These are phyloP conservation scores for Debaryomyces prosopidis DNA, from an alignment of 805 yeast species.

Conservation along the genomic window DNA sequence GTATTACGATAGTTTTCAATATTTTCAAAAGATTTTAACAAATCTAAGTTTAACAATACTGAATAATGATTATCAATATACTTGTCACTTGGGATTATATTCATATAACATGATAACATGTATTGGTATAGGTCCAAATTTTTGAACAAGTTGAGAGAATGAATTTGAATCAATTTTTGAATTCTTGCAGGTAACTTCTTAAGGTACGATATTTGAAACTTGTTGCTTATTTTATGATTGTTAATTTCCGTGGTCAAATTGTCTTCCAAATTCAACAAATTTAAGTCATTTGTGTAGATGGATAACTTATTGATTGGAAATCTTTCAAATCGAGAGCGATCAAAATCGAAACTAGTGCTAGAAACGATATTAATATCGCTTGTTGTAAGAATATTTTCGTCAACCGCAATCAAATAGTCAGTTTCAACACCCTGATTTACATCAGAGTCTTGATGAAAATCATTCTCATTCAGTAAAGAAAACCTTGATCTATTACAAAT, in stretches of 20 bases:
- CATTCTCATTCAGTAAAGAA: slow-evolving; percentile 25
- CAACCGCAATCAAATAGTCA: slow-evolving; percentile 33
- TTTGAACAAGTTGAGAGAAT: slow-evolving; percentile 34
- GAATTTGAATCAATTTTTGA: slow-evolving; percentile 32
- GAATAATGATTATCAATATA: slow-evolving; percentile 38
- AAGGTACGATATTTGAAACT: slow-evolving; percentile 22
- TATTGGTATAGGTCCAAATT: slow-evolving; percentile 35
- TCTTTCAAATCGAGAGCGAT: slow-evolving; percentile 16
- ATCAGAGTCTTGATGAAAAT: slow-evolving; percentile 13
- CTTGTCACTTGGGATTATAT: slow-evolving; percentile 27
- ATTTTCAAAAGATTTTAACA: slow-evolving; percentile 39
- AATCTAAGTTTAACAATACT: slow-evolving; percentile 33
- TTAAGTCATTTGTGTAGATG: slow-evolving; percentile 39
- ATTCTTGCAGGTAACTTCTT: slow-evolving; percentile 34
- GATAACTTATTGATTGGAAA: slow-evolving; percentile 37
- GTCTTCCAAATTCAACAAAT: slow-evolving; percentile 33
- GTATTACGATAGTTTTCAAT: slow-evolving; percentile 31
- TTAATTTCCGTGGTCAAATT: slow-evolving; percentile 28
- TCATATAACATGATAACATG: slow-evolving; percentile 41
- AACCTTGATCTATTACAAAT: slow-evolving; percentile 30
- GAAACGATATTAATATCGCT: slow-evolving; percentile 12
- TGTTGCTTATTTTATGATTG: slow-evolving; percentile 21
- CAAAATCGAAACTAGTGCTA: slow-evolving; percentile 12
- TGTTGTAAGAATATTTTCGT: slow-evolving; percentile 35
- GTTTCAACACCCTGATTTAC: slow-evolving; percentile 20